Evolutionary conservation across 139 green algal genomes (phyloP), one percentile per base, ranked within the genome.

Genomic region (Diplosphaera chodatii): DNA sequence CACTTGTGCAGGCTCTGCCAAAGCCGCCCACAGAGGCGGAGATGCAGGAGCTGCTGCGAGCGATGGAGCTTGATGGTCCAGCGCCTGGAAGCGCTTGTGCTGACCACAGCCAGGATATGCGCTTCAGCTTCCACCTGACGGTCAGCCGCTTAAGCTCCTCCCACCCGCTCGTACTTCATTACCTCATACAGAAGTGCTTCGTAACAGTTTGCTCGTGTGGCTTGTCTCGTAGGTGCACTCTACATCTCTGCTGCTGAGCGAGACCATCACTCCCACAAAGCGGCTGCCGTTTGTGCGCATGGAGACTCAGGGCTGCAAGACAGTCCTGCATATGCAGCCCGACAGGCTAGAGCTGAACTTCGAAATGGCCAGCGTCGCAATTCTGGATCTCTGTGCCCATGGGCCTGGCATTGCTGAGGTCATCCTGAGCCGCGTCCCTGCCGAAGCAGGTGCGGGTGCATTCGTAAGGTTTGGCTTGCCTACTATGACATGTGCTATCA

Each of bases 41-140:
- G 20, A 71, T 87, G 18, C 64, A 70, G 32, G 73, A 84, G 68
- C 66, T 87, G 40, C 82, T 75, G 37, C 22, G 67, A 2, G 73
- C 77, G 3, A 66, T 87, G 4, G 69, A 82, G 30, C 77, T 86
- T n/a, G 59, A 82, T 10, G 48, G 48, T 21, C 28, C 81, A 68
- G 31, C 32, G 64, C 27, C n/a, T 48, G 31, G 32, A 22, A 25
- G 28, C 68, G 66, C 13, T 28, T 55, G 55, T 33, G 25, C 8
- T 8, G 34, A 55, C 33, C 18, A 67, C 32, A 22, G 23, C 25
- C 40, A 34, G 23, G n/a, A 59, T 28, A 63, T 74, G 48, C 33
- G 40, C 32, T 31, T 72, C 40, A 66, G 22, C 15, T 30, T 55
- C 28, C 20, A 62, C 30, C 4, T 77, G 25, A 67, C 15, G 25